These are phyloP conservation scores for Stemphylium beticola DNA, from an alignment of 2,329 filamentous ascomycete genomes.

Conservation along the genomic window DNA sequence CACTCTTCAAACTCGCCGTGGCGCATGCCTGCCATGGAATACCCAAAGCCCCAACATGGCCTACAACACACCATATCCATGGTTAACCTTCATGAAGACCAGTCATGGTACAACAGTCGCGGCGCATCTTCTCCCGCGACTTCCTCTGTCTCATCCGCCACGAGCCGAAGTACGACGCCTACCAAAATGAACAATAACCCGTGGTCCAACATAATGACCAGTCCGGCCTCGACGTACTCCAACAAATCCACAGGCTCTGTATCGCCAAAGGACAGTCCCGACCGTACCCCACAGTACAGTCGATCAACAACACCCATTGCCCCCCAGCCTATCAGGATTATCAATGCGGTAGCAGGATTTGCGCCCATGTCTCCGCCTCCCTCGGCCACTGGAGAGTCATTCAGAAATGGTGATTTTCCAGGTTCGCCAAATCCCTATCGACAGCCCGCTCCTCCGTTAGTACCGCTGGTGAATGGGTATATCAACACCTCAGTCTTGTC, in stretches of 20 bases:
- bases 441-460: conserved; percentile 31
- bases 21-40: conserved; percentile 40
- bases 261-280: conserved; percentile 46
- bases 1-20: conserved; percentile 44
- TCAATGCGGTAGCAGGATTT: conserved; percentile 42
- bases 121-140: conserved; percentile 45
- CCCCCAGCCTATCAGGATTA: conserved; percentile 45
- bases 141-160: conserved; percentile 49
- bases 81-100: conserved; percentile 49
- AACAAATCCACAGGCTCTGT: conserved; percentile 40
- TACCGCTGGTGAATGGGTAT: conserved; percentile 45
- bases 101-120: conserved; percentile 43
- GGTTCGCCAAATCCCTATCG: conserved; percentile 47
- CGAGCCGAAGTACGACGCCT: conserved; percentile 47
- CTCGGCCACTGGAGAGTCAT: conserved; percentile 38
- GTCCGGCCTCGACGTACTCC: conserved; percentile 38
- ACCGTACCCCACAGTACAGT: conserved; percentile 47
- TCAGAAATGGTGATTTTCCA: conserved; percentile 38
- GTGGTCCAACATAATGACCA: conserved; percentile 46
- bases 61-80: conserved; percentile 50
- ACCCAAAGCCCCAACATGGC: conserved; percentile 43
- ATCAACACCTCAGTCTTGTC: conserved; percentile 46
- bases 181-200: conserved; percentile 48
- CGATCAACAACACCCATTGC: conserved; percentile 48
- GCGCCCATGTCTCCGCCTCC: conserved; percentile 42